Evolutionary conservation across 2,329 filamentous ascomycete genomes (phyloP), one percentile per base, ranked within the genome.

Genomic region (Colletotrichum acutatum): DNA sequence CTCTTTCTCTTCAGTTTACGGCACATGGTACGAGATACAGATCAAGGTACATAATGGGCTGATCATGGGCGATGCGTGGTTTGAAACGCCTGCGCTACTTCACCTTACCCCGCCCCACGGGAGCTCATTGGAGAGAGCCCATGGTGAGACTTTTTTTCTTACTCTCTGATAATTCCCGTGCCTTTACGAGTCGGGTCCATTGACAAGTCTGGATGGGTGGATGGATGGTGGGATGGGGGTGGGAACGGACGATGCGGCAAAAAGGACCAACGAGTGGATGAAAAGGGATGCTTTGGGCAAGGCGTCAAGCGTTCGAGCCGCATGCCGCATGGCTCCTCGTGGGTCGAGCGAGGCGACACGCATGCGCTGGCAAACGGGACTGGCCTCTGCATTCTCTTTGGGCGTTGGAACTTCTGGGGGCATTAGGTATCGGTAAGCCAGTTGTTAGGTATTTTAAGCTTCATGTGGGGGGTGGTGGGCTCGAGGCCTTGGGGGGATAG

Each of bases 81-180:
- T 66, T 58, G 66, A 73, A 73, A 73, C 71, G 56, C 34, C 34
- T 7, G 34, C 67, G 61, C 67, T 58, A 49, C 42, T 37, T 37
- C 26, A 22, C 32, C 24, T 54, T 73, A 73, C 71, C 71, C 71
- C 71, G 71, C 71, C 70, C 60, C 42, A 49, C 42, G 42, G 19
- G 42, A n/a, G 32, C 32, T 34, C 32, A 34, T 34, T 34, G 32
- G 16, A 42, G 37, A 42, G 6, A 42, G 16, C 37, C 37, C 37
- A 42, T 42, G 19, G 16, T 42, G 37, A 42, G 16, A 42, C 37
- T 42, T 42, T 42, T 42, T 34, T 34, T 12, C 12, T 37, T 37
- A 19, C 37, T 42, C 37, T 42, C 37, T 7, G 7, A 34, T 42
- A 42, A 19, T 1, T 42, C 16, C 37, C 37, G 37, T 42, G 37